Evolutionary conservation across 2,329 filamentous ascomycete genomes (phyloP), one percentile per base, ranked within the genome.

Genomic region (Xylariaceae sp.): DNA sequence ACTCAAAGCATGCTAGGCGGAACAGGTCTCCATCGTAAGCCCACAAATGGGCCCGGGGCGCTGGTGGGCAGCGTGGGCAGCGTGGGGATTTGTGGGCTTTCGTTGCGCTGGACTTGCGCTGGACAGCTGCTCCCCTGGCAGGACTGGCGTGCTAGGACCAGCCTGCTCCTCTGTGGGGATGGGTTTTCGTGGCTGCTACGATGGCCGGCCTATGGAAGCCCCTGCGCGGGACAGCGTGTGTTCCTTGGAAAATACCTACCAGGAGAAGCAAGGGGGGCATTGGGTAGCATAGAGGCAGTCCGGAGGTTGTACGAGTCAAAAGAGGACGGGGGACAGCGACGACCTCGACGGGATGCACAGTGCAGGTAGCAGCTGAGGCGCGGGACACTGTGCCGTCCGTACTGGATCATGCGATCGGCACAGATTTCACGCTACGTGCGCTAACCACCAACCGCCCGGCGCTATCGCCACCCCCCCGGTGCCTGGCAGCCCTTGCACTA

Each of bases 41-140:
- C 56, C 54, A 51, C 53, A 50, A 41, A 55, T 54, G 44, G 56
- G 56, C 51, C 47, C 51, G 47, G 51, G 54, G 51, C 46, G 42
- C 29, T 10, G 47, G 53, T 42, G 56, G 47, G 54, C 48, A 43
- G 56, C 26, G 26, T 4, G 26, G 26, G 26, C n/a, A n/a, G n/a
- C n/a, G n/a, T 50, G 56, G 56, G 56, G 56, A 56, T 56, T 58
- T 58, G 56, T 56, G 56, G 56, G 51, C 47, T 58, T 53, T 39
- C 41, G 34, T 53, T 49, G 41, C 47, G 53, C 32, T 53, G 34
- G 40, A n/a, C 46, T 34, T 5, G 12, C 30, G n/a, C n/a, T n/a
- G n/a, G n/a, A n/a, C n/a, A n/a, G n/a, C n/a, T n/a, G n/a, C n/a
- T n/a, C n/a, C n/a, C n/a, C n/a, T n/a, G n/a, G n/a, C n/a, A n/a